Evolutionary conservation across 2,329 filamentous ascomycete genomes (phyloP).

Genomic region (Pyrenophora teres): DNA sequence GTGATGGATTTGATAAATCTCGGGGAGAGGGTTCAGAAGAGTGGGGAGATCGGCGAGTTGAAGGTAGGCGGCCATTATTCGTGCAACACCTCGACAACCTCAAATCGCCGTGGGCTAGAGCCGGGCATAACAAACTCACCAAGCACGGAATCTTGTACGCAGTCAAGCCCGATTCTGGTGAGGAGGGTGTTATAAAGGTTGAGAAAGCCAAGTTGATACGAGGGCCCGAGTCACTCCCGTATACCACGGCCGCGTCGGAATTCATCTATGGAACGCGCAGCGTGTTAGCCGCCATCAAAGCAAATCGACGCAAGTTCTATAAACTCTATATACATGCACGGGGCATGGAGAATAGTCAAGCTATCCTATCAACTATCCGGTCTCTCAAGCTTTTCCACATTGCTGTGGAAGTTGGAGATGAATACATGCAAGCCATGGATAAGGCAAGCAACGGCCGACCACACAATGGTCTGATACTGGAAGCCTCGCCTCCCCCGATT

Average conservation of each 20-base stretch:
- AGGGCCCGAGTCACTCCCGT: conserved; percentile 57
- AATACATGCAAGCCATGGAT: conserved; percentile 72
- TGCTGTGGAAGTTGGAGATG: conserved; percentile 60
- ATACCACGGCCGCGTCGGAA: conserved; percentile 85
- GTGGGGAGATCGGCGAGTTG: too few relatives aligned
- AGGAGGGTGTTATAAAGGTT: background rate
- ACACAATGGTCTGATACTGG: conserved; percentile 88
- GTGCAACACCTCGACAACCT: background rate
- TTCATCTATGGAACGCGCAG: conserved; percentile 87
- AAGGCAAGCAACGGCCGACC: conserved; percentile 82
- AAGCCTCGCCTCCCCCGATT: conserved; percentile 81
- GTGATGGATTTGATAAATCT: too few relatives aligned
- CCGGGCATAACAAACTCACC: background rate
- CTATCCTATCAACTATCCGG: conserved; percentile 26
- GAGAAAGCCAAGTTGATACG: background rate
- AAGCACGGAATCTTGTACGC: background rate
- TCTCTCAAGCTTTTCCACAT: conserved; percentile 26
- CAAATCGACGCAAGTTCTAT: conserved; percentile 74
- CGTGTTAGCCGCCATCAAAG: conserved; percentile 77
- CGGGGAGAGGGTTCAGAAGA: too few relatives aligned
- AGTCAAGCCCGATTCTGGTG: background rate
- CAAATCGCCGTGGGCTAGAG: too few relatives aligned
- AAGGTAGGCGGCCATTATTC: too few relatives aligned
- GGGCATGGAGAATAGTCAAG: conserved; percentile 21
- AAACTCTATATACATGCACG: conserved; percentile 70